Conservation (phyloP, 345 rosid genomes). For the Rhodamnia rubescens region DNA sequence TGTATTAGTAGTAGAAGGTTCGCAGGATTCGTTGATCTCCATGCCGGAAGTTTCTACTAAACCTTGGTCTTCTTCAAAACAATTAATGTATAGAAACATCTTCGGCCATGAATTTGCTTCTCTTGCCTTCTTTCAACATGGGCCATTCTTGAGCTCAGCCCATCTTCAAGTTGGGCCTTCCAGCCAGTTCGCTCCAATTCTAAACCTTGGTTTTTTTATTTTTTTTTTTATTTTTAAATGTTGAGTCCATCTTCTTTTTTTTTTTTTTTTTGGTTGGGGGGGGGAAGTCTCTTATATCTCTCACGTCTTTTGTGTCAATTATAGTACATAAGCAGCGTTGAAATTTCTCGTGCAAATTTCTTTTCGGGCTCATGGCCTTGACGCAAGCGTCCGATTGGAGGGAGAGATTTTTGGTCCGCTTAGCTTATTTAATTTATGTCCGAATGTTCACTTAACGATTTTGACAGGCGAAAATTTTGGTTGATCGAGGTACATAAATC, state of each 20-base stretch:
- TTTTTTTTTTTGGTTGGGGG: not conserved
- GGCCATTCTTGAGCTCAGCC: not conserved
- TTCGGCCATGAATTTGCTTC: not conserved
- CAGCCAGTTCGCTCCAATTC: accelerated
- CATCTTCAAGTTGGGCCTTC: not conserved
- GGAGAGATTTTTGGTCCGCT: not conserved
- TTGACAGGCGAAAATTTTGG: accelerated
- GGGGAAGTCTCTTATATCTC: not conserved
- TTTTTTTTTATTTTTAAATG: too few relatives aligned
- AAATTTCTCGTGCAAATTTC: not conserved
- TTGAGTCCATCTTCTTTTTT: accelerated
- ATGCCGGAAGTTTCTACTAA: not conserved
- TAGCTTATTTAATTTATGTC: accelerated
- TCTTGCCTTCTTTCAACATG: not conserved
- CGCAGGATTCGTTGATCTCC: accelerated
- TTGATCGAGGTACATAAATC: accelerated
- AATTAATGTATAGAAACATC: not conserved
- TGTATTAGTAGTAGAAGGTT: not conserved
- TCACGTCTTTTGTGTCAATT: not conserved
- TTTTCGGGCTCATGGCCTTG: not conserved
- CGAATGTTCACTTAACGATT: not conserved
- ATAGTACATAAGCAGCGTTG: not conserved
- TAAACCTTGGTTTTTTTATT: too few relatives aligned
- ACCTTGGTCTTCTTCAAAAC: not conserved
- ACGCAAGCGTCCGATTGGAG: accelerated